phyloP scores from a whole-genome alignment of 2,329 filamentous ascomycete genomes.

The Emydomyces testavorans region DNA sequence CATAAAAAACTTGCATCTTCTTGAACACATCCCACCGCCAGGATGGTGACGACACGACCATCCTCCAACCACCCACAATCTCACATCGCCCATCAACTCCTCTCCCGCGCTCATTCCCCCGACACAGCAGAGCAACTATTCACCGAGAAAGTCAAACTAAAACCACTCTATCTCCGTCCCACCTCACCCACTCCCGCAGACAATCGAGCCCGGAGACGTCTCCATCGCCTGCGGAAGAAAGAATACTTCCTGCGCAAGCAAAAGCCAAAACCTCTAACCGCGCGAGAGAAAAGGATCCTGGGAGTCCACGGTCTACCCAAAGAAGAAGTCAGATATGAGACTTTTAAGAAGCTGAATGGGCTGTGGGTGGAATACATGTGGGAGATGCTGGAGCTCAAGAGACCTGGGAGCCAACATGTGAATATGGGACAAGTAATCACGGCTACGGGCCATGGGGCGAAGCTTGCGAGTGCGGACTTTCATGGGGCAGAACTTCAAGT shows the following conservation, averaged over 20 bases:
- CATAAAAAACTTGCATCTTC: neutral
- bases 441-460: slow-evolving; percentile 42
- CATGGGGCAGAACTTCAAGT: slow-evolving; percentile 79
- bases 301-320: slow-evolving; percentile 64
- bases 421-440: slow-evolving; percentile 38
- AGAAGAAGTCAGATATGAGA: slow-evolving; percentile 55
- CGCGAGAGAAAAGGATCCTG: slow-evolving; percentile 61
- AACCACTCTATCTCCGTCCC: slow-evolving; percentile 66
- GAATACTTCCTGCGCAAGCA: slow-evolving; percentile 38
- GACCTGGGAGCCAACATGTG: slow-evolving; percentile 17
- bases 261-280: slow-evolving; percentile 60
- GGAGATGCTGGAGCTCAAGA: slow-evolving; percentile 59
- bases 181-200: slow-evolving; percentile 55
- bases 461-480: slow-evolving; percentile 76
- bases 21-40: neutral
- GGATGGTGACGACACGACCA: slow-evolving; percentile 2
- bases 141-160: slow-evolving; percentile 69
- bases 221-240: slow-evolving; percentile 38
- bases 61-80: slow-evolving; percentile 20
- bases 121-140: slow-evolving; percentile 60
- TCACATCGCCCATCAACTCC: slow-evolving; percentile 51
- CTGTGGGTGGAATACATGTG: slow-evolving; percentile 80
- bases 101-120: slow-evolving; percentile 67
- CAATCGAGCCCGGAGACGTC: slow-evolving; percentile 43
- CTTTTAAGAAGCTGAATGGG: slow-evolving; percentile 64